A percentile compares a stretch with the other conserved stretches of the same genome.
These are phyloP conservation scores for Eucalyptus pauciflora DNA, from an alignment of 345 rosid species.

Conservation along the genomic window DNA sequence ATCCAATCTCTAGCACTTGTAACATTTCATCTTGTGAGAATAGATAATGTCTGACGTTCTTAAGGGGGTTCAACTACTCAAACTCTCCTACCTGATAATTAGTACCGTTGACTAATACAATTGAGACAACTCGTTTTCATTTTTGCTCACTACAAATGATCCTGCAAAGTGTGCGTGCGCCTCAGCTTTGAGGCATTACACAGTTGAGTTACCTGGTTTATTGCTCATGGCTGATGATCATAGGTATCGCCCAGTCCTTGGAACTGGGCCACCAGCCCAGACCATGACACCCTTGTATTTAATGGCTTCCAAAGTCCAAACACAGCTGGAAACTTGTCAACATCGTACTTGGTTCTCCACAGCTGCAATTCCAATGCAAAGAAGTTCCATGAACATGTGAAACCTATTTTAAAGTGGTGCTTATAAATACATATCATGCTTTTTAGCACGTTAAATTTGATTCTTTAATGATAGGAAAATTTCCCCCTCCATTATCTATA, in stretches of 20 bases:
- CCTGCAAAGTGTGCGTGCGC: not conserved
- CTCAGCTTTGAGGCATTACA: not conserved
- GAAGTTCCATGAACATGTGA: not conserved
- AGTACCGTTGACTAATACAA: not conserved
- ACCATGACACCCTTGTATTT: not conserved
- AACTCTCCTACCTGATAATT: not conserved
- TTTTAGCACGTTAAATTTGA: not conserved
- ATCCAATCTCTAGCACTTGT: not conserved
- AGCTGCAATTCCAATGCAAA: not conserved
- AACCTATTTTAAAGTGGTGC: not conserved
- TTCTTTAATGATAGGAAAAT: not conserved
- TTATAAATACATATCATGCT: not conserved
- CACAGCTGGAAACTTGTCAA: not conserved
- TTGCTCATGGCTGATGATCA: not conserved
- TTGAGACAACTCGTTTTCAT: not conserved
- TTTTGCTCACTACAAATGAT: not conserved
- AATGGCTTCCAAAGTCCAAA: not conserved
- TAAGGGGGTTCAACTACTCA: not conserved
- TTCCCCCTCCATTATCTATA: not conserved
- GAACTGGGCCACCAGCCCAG: not conserved
- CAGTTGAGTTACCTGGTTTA: not conserved
- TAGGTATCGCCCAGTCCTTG: not conserved
- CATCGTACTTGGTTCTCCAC: not conserved
- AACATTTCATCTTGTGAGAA: not conserved
- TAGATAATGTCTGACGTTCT: not conserved